Conservation (phyloP, 1,139 yeast genomes). For the Lodderomyces parapsilosis region DNA sequence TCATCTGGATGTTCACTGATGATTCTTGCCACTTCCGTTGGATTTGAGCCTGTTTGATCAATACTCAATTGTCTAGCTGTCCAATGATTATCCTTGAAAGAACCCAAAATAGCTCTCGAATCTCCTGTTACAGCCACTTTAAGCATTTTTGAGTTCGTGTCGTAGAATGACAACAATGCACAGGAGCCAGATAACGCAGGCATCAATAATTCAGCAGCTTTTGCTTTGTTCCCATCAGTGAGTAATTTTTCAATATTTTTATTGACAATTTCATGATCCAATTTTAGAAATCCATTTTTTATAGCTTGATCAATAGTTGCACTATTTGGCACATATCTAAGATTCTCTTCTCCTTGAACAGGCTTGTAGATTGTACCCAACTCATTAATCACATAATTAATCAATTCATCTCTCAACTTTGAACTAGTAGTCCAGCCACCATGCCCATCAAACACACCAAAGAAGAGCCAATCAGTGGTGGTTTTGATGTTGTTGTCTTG, state of each 20-base stretch:
- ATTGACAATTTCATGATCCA: conserved; percentile 85
- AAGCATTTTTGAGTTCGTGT: conserved; percentile 65
- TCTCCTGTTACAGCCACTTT: conserved; percentile 97
- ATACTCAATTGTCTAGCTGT: conserved; percentile 81
- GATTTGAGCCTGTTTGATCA: conserved; percentile 94
- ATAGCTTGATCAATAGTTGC: conserved; percentile 79
- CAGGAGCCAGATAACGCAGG: conserved; percentile 97
- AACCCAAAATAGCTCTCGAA: conserved; percentile 87
- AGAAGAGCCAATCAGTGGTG: conserved; percentile 86
- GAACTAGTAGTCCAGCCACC: conserved; percentile 95
- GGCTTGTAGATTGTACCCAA: conserved; percentile 66
- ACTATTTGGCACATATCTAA: conserved; percentile 58
- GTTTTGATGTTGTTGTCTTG: conserved; percentile 53
- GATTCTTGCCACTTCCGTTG: conserved; percentile 81
- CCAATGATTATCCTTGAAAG: conserved; percentile 73
- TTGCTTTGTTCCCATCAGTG: conserved; percentile 55
- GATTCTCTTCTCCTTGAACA: conserved; percentile 47
- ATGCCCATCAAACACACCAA: conserved; percentile 96
- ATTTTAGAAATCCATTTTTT: conserved; percentile 71
- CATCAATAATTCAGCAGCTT: conserved; percentile 74
- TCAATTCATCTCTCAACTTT: conserved; percentile 74
- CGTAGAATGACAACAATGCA: conserved; percentile 84
- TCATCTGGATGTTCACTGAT: conserved; percentile 90
- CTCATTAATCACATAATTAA: conserved; percentile 74
- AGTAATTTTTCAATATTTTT: conserved; percentile 70